Evolutionary conservation across 106 monocot species (phyloP).

Genomic region (Phalaenopsis aphrodite): DNA sequence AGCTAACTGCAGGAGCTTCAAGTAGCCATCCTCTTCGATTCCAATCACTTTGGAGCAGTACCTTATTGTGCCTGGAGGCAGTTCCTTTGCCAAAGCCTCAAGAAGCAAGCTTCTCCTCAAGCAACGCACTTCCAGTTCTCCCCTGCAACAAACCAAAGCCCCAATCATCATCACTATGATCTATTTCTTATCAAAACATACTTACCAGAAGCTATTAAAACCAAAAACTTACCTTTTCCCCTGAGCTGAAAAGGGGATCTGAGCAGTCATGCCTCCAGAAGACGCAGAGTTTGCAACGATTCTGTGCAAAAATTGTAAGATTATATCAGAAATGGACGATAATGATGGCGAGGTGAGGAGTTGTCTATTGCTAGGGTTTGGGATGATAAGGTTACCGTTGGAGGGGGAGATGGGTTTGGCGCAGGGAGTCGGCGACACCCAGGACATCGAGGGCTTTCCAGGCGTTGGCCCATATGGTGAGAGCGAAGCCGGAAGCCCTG

Average conservation of each 20-base stretch:
- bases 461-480: conserved; percentile 37
- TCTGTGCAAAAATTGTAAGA: neutral
- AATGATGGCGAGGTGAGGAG: neutral
- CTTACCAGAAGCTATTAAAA: too few relatives aligned
- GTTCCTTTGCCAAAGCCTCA: conserved; percentile 36
- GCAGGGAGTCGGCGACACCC: conserved; percentile 36
- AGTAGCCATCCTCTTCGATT: conserved; percentile 27
- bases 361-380: neutral
- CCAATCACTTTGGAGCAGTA: conserved; percentile 42
- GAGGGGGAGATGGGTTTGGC: conserved; percentile 14
- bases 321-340: neutral
- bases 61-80: conserved; percentile 43
- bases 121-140: conserved; percentile 32
- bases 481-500: conserved; percentile 36
- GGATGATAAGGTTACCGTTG: conserved; percentile 11
- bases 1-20: conserved; percentile 40
- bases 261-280: conserved; percentile 22
- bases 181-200: too few relatives aligned
- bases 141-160: neutral
- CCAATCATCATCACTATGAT: too few relatives aligned
- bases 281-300: conserved; percentile 14
- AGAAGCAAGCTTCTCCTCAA: conserved; percentile 35
- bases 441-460: conserved; percentile 52
- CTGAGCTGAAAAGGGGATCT: conserved; percentile 6
- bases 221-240: conserved; percentile 15